Conservation (phyloP, 2,329 filamentous ascomycete species). For the Aspergillus pseudoviridinutans region DNA sequence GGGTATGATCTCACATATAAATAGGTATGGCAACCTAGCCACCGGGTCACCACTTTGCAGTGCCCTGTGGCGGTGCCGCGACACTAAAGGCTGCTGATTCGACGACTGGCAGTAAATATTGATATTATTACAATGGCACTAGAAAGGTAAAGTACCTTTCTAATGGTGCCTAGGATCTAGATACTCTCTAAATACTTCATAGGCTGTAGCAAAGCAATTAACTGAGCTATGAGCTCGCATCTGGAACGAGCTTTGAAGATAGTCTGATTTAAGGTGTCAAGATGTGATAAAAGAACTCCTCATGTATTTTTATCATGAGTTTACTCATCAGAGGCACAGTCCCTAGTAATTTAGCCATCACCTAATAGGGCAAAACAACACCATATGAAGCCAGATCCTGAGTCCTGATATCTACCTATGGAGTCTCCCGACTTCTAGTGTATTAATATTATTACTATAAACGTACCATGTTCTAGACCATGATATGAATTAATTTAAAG, state of each 20-base stretch:
- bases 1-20: not conserved
- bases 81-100: slow-evolving; percentile 1
- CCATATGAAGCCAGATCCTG: not conserved
- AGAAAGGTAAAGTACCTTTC: too few relatives aligned
- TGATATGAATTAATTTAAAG: not conserved
- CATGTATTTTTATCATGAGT: not conserved
- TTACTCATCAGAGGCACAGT: too few relatives aligned
- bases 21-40: slow-evolving; percentile 1
- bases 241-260: not conserved
- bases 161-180: not conserved
- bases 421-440: not conserved
- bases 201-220: not conserved
- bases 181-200: not conserved
- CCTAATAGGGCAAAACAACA: not conserved
- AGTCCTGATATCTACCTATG: not conserved
- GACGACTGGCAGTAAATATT: not conserved
- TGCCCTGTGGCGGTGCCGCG: slow-evolving; percentile 17
- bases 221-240: not conserved
- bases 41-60: not conserved
- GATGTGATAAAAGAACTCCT: not conserved
- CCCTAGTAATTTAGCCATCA: not conserved
- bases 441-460: not conserved
- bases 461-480: not conserved
- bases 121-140: too few relatives aligned
- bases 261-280: not conserved